phyloP scores from a whole-genome alignment of 768 basidiomycete genomes.

The Collybia sp. region DNA sequence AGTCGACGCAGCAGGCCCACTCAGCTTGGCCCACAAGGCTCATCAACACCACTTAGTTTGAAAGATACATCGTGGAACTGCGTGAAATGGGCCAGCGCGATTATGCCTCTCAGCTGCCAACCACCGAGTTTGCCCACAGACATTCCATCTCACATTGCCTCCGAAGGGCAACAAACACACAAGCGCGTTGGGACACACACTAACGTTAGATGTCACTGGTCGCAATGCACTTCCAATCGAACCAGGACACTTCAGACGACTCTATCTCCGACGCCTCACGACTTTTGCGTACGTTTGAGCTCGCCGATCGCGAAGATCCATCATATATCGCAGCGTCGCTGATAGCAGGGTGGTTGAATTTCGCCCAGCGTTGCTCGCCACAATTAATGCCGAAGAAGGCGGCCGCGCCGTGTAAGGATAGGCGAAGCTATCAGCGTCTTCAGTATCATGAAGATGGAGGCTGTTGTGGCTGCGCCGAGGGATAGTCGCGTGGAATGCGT shows the following conservation, averaged over 20 bases:
- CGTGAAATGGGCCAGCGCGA: too few species aligned
- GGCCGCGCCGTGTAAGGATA: slow-evolving; percentile 16
- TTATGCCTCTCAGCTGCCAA: too few species aligned
- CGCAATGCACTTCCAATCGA: slow-evolving; percentile 31
- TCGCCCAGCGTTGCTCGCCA: slow-evolving; percentile 20
- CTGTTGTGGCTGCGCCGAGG: slow-evolving; percentile 18
- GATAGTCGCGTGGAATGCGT: slow-evolving; percentile 23
- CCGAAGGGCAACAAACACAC: slow-evolving; percentile 4
- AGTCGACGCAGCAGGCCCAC: slow-evolving; percentile 73
- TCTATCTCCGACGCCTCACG: slow-evolving; percentile 19
- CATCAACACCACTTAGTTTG: slow-evolving; percentile 34
- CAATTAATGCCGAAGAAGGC: background rate
- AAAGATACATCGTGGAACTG: slow-evolving; percentile 18
- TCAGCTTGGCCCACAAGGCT: slow-evolving; percentile 22
- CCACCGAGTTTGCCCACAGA: too few species aligned
- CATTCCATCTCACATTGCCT: slow-evolving; percentile 26
- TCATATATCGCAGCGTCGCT: slow-evolving; percentile 25
- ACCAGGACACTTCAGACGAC: slow-evolving; percentile 29
- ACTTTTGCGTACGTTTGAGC: slow-evolving; percentile 28
- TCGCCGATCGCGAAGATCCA: slow-evolving; percentile 27
- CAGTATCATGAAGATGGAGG: slow-evolving; percentile 41
- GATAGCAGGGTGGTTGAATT: slow-evolving; percentile 33
- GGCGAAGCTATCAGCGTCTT: slow-evolving; percentile 28
- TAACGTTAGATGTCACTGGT: slow-evolving; percentile 25
- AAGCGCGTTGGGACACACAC: slow-evolving; percentile 19